Conservation (phyloP, 2,329 filamentous ascomycete species). For the Phaeosphaeriaceae sp. region DNA sequence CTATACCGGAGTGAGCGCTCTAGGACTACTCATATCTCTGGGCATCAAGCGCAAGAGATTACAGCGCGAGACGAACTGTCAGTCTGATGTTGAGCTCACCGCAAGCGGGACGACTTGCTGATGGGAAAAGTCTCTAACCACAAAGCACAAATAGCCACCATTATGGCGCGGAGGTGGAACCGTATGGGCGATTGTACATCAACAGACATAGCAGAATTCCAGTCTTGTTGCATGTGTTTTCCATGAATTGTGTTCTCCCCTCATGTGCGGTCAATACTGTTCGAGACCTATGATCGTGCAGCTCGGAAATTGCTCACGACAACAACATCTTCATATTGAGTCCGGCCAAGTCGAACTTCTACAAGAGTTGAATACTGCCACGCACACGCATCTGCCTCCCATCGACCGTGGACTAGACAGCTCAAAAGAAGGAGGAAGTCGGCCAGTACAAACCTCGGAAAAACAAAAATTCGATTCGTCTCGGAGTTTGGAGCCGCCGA, state of each 20-base stretch:
- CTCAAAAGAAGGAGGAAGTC: too few species aligned
- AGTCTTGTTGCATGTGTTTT: background rate
- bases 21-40: constrained; percentile 41
- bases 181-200: background rate
- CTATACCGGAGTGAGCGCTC: constrained; percentile 52
- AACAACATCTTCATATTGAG: background rate
- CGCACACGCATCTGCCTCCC: background rate
- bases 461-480: background rate
- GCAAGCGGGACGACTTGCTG: background rate
- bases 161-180: too few species aligned
- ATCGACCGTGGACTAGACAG: too few species aligned
- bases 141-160: background rate
- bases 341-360: background rate
- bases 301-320: too few species aligned
- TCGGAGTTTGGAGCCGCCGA: background rate
- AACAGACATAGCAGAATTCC: background rate
- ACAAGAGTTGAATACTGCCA: background rate
- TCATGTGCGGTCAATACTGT: background rate
- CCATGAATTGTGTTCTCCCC: background rate
- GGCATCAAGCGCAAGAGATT: constrained; percentile 43
- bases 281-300: background rate
- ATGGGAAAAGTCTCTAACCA: background rate
- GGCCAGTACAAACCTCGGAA: background rate
- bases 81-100: background rate
- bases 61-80: constrained; percentile 1